phyloP scores from a whole-genome alignment of 1,284 basidiomycete genomes.

The Filobasidium uniguttulatum region DNA sequence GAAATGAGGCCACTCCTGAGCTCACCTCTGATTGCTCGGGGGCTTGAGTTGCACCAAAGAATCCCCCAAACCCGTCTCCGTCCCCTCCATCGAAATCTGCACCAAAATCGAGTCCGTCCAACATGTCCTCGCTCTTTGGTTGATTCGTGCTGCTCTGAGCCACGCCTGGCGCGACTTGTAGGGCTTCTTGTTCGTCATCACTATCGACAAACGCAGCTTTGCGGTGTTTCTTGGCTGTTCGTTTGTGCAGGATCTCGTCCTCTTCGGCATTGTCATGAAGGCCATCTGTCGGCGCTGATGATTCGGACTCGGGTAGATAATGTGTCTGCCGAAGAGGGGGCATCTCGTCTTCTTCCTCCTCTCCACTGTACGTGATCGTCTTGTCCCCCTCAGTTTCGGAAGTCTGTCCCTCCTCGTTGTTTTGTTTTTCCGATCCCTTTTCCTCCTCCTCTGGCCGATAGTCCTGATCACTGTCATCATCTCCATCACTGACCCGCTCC shows the following conservation, averaged over 20 bases:
- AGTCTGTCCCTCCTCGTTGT: neutral
- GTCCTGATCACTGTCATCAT: neutral
- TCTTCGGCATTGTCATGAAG: too few species aligned
- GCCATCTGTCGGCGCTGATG: too few species aligned
- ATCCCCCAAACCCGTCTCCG: neutral
- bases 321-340: neutral
- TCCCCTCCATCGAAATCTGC: neutral
- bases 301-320: neutral
- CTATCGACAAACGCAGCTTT: too few species aligned
- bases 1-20: too few species aligned
- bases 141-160: too few species aligned
- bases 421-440: neutral
- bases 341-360: neutral
- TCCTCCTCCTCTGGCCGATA: neutral
- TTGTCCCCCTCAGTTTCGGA: neutral
- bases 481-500: neutral
- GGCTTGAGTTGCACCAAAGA: conserved; percentile 9
- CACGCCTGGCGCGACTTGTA: too few species aligned
- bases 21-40: conserved; percentile 1
- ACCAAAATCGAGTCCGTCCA: too few species aligned
- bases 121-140: too few species aligned
- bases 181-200: too few species aligned
- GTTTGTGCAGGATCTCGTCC: too few species aligned
- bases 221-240: too few species aligned
- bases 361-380: neutral